Percentiles rank a stretch among this genome's conserved stretches.
Conservation (phyloP, 2,329 filamentous ascomycete species). For the Zalaria sp. region DNA sequence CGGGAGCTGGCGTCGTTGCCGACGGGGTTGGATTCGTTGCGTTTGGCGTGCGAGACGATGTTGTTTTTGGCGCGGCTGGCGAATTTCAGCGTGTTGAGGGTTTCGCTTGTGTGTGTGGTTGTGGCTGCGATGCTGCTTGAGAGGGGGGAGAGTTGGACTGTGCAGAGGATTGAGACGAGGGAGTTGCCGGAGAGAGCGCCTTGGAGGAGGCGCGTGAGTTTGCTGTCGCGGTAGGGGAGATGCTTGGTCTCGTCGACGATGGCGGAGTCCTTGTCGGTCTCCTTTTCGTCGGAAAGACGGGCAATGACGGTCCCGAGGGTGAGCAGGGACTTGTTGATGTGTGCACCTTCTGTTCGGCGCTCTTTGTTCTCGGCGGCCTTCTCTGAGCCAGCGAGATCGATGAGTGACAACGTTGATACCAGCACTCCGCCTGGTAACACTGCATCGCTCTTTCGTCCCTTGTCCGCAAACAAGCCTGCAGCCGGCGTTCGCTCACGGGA, state of each 20-base stretch:
- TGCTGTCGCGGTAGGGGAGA: constrained; percentile 92
- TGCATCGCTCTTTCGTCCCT: constrained; percentile 45
- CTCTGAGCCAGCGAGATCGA: constrained; percentile 92
- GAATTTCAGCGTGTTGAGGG: constrained; percentile 91
- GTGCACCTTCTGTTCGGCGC: constrained; percentile 81
- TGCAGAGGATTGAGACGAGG: constrained; percentile 92
- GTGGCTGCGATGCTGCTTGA: constrained; percentile 48
- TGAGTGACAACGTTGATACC: constrained; percentile 87
- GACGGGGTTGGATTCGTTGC: constrained; percentile 68
- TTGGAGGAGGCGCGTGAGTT: constrained; percentile 83
- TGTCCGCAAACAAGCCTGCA: constrained; percentile 24
- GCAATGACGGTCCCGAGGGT: constrained; percentile 93
- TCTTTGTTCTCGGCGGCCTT: constrained; percentile 93
- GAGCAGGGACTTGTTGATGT: constrained; percentile 96
- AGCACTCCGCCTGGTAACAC: constrained; percentile 77
- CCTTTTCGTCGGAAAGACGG: constrained; percentile 76
- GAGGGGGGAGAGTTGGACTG: constrained; percentile 69
- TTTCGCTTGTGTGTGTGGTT: constrained; percentile 70
- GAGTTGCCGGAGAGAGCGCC: constrained; percentile 86
- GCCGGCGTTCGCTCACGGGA: constrained; percentile 65
- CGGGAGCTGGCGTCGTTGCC: constrained; percentile 76
- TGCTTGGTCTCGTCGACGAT: constrained; percentile 60
- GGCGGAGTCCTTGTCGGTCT: constrained; percentile 62
- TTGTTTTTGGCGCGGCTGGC: constrained; percentile 94
- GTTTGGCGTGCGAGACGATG: constrained; percentile 93